These are phyloP conservation scores for Puccinia novopanici DNA, from an alignment of 1,284 basidiomycete genomes.

Conservation along the genomic window DNA sequence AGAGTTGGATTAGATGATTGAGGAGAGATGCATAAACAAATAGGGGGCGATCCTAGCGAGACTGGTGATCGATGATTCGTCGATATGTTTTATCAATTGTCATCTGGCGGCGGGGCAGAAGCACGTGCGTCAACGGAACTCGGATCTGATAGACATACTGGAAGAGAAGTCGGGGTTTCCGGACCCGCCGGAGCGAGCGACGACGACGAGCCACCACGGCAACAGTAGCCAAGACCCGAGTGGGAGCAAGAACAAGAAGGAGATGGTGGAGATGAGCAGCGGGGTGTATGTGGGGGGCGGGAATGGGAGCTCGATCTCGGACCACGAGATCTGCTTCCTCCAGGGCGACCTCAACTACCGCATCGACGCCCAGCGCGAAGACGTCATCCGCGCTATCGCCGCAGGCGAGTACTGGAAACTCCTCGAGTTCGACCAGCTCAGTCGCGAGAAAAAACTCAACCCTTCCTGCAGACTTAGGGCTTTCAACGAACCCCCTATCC, in stretches of 20 bases:
- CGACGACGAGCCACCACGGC: slow-evolving; percentile 6
- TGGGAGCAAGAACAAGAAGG: neutral
- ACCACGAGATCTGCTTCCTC: slow-evolving; percentile 91
- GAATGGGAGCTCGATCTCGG: slow-evolving; percentile 87
- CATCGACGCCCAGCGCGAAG: slow-evolving; percentile 83
- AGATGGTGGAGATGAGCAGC: neutral
- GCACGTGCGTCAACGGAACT: slow-evolving; percentile 77
- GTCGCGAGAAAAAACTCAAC: slow-evolving; percentile 82
- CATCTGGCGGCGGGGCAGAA: slow-evolving; percentile 92
- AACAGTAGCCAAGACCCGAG: neutral
- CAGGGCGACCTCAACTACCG: slow-evolving; percentile 86
- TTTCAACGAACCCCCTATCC: slow-evolving; percentile 79
- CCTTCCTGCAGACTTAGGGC: slow-evolving; percentile 78
- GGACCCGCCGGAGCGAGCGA: slow-evolving; percentile 62
- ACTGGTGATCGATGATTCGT: slow-evolving; percentile 79
- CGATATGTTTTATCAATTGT: slow-evolving; percentile 90
- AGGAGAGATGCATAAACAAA: neutral
- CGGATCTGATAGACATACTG: slow-evolving; percentile 79
- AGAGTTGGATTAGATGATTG: neutral
- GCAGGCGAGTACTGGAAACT: slow-evolving; percentile 70
- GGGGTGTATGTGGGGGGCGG: slow-evolving; percentile 76
- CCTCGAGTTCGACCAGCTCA: slow-evolving; percentile 79
- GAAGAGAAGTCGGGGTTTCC: slow-evolving; percentile 77
- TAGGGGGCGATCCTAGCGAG: slow-evolving; percentile 87
- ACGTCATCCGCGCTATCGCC: slow-evolving; percentile 71